Evolutionary conservation across 2,329 filamentous ascomycete species (phyloP), one percentile per base, ranked within the genome.

Genomic region (Penicillium sp.): DNA sequence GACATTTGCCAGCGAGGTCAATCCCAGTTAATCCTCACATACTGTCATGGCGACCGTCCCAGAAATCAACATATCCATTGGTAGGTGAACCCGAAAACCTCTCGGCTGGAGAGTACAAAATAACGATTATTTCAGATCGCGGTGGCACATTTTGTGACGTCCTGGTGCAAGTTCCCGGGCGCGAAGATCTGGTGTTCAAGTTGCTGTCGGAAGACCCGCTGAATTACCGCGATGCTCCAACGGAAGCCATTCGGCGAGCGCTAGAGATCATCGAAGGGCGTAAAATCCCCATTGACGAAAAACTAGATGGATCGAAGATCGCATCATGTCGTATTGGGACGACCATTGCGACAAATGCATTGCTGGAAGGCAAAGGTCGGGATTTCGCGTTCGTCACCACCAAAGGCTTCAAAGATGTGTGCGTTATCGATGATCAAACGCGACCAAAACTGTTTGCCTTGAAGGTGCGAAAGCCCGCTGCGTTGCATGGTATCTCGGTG

Each of bases 331-430:
- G 91, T 44, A 96, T 95, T 90, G 91, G 91, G 46, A 96, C 91
- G 2, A 95, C 91, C 0, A 91, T 96, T n/a, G 91, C 91, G 9
- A 96, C 91, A 1, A 95, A 95, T 69, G 91, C 91, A 0, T 75
- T 96, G 53, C 80, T 96, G 2, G 92, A 96, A 72, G 81, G 91
- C 58, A 95, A 95, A 71, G 92, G 91, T 43, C 90, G 93, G 74
- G 85, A 84, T 63, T 91, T 92, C 83, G 94, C 3, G 87, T 82
- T 96, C 74, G 83, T 95, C 0, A 89, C 92, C 4, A 94, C 90
- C 0, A 86, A 85, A 62, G 91, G 91, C 0, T 95, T 95, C 78
- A 83, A 86, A 45, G 34, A 36, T 36, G 34, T 36, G 11, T 36
- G 34, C 34, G 34, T 36, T 5, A 95, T 96, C 67, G 91, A 91